A percentile compares a stretch with the other conserved stretches of the same genome.
phyloP scores from a whole-genome alignment of 2,329 filamentous ascomycete genomes.

The Pezicula radicicola region DNA sequence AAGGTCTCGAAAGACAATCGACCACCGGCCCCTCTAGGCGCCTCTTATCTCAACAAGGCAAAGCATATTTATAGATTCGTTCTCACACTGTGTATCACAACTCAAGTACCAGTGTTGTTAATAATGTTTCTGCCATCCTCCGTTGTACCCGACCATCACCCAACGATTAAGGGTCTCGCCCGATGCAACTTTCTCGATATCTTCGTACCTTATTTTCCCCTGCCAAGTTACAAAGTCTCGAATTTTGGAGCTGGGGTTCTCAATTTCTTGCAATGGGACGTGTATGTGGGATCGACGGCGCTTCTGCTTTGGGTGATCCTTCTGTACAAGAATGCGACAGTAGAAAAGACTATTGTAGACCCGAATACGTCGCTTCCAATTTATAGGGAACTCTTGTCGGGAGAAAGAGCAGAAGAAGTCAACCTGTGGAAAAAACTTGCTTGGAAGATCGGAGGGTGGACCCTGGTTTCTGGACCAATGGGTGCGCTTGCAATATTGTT shows the following conservation, averaged over 20 bases:
- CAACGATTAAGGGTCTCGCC: slow-evolving; percentile 29
- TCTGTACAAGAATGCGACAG: slow-evolving; percentile 28
- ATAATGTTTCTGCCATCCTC: slow-evolving; percentile 35
- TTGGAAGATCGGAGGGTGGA: slow-evolving; percentile 32
- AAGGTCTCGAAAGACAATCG: slow-evolving; percentile 11
- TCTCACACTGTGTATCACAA: slow-evolving; percentile 34
- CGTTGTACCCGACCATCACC: slow-evolving; percentile 31
- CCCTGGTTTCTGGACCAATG: slow-evolving; percentile 37
- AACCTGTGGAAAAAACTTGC: slow-evolving; percentile 20
- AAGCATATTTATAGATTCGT: slow-evolving; percentile 29
- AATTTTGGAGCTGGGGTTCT: slow-evolving; percentile 34
- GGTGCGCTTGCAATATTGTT: slow-evolving; percentile 41
- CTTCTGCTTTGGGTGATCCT: slow-evolving; percentile 42
- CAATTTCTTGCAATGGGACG: slow-evolving; percentile 46
- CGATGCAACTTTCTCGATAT: slow-evolving; percentile 32
- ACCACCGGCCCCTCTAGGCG: slow-evolving; percentile 18
- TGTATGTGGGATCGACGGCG: slow-evolving; percentile 37
- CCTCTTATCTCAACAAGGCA: slow-evolving; percentile 17
- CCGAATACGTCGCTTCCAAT: slow-evolving; percentile 12
- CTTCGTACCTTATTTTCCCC: slow-evolving; percentile 33
- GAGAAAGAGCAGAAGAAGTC: slow-evolving; percentile 17
- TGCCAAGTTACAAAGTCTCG: slow-evolving; percentile 20
- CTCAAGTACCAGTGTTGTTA: slow-evolving; percentile 36
- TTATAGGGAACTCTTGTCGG: slow-evolving; percentile 11
- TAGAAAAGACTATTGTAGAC: slow-evolving; percentile 13